phyloP scores from a whole-genome alignment of 78 protist species.

The Dictyostelium capitatum region DNA sequence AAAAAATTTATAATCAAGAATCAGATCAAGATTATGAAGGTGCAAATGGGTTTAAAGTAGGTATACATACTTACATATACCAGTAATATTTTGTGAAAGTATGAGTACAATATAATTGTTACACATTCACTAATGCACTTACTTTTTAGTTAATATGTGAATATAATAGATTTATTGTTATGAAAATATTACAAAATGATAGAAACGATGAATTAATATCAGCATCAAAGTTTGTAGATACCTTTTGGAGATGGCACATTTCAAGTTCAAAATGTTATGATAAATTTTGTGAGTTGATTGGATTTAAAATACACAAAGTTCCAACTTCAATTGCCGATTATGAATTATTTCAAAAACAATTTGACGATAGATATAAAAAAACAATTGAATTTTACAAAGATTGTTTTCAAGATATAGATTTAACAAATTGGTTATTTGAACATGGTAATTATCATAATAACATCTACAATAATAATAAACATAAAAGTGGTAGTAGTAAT shows the following conservation, averaged over 20 bases:
- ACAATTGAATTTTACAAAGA: not conserved
- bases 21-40: too few relatives aligned
- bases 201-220: not conserved
- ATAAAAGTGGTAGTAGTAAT: not conserved
- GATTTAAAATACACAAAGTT: not conserved
- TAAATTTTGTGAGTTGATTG: not conserved
- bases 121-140: too few relatives aligned
- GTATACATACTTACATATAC: too few relatives aligned
- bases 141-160: not conserved
- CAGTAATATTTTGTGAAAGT: too few relatives aligned
- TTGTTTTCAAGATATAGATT: not conserved
- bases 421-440: not conserved
- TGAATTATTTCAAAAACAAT: not conserved
- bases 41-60: too few relatives aligned
- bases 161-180: slow-evolving; percentile 6
- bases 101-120: too few relatives aligned
- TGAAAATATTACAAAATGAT: slow-evolving; percentile 16
- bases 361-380: not conserved
- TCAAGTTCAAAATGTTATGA: not conserved
- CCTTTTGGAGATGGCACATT: not conserved
- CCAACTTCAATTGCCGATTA: not conserved
- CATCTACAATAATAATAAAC: not conserved
- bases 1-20: too few relatives aligned
- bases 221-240: not conserved
- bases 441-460: not conserved